Percentiles rank a stretch among this genome's conserved stretches.
These are phyloP conservation scores for Penicillium concentricum DNA, from an alignment of 2,329 filamentous ascomycete genomes.

Conservation along the genomic window DNA sequence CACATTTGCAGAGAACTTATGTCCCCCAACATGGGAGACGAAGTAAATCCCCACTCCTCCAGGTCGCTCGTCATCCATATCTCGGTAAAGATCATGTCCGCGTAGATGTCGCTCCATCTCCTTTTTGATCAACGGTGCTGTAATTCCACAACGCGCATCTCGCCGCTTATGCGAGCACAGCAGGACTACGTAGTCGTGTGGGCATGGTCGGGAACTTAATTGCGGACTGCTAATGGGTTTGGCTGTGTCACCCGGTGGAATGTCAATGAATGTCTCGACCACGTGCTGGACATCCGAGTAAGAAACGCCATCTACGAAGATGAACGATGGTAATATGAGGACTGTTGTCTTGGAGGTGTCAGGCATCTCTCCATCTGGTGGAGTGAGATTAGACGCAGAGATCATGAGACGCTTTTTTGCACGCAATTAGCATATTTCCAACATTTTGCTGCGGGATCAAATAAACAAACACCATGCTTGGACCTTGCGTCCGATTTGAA, in stretches of 20 bases:
- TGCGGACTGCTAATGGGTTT: background rate
- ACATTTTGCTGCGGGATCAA: too few species aligned
- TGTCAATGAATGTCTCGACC: background rate
- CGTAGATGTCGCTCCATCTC: conserved; percentile 83
- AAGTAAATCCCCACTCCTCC: conserved; percentile 90
- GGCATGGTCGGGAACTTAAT: background rate
- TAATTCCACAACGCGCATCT: conserved; percentile 88
- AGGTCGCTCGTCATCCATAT: conserved; percentile 76
- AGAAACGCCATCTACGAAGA: background rate
- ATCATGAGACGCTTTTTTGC: background rate
- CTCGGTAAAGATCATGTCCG: conserved; percentile 75
- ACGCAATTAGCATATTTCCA: background rate
- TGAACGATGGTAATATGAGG: background rate
- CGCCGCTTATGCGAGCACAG: conserved; percentile 87
- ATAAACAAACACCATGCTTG: background rate
- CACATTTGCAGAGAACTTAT: conserved; percentile 91
- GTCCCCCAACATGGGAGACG: conserved; percentile 87
- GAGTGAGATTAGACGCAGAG: background rate
- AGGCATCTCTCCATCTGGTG: background rate
- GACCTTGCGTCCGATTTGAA: background rate
- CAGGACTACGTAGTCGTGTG: conserved; percentile 69
- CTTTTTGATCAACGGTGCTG: conserved; percentile 73
- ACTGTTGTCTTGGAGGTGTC: background rate
- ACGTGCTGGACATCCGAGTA: background rate
- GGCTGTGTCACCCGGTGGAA: background rate